Base-by-base conservation (phyloP, 2,329 filamentous ascomycete species). In the Nigrograna mackinnonii region DNA sequence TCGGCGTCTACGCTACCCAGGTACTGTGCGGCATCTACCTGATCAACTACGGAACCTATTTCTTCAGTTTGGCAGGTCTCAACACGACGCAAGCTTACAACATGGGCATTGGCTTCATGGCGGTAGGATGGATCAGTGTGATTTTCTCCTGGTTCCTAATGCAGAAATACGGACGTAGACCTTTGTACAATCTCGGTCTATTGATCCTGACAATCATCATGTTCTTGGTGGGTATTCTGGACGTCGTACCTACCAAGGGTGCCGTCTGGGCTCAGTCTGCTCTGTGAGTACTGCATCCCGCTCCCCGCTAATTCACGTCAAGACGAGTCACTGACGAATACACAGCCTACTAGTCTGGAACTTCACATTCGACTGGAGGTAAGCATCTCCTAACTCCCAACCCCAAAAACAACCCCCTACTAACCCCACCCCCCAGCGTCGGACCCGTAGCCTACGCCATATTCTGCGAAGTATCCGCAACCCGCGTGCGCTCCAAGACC, bases 381-480 rank as follows among this genome's bases (percentile, higher is more conserved):
- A 42, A 32, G 42, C 28, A n/a, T n/a, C n/a, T n/a, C n/a, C n/a
- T n/a, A n/a, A n/a, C n/a, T n/a, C n/a, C n/a, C n/a, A n/a, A n/a
- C n/a, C n/a, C n/a, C n/a, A n/a, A n/a, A 22, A 12, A 21, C 12
- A 6, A 22, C 17, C 17, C 19, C 17, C 22, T 22, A 21, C 20
- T 36, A 7, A 36, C 34, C 24, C n/a, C 24, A 12, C 18, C 5
- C 12, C 22, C 89, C 34, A 87, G 87, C 0, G 89, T 95, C 33
- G 90, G 90, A 20, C 92, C 90, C 0, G 88, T 95, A 6, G 89
- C 86, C 67, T 95, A 94, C 71, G 91, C 89, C 1, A 80, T 95
- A 11, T 89, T 95, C 5, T 82, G 86, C 3, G 90, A 95, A 67
- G 70, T 95, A 22, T 89, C 87, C 1, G 89, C 89, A 1, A 82